Conservation (phyloP, 176 grass and related monocot genomes). For the Phoenix dactylifera region DNA sequence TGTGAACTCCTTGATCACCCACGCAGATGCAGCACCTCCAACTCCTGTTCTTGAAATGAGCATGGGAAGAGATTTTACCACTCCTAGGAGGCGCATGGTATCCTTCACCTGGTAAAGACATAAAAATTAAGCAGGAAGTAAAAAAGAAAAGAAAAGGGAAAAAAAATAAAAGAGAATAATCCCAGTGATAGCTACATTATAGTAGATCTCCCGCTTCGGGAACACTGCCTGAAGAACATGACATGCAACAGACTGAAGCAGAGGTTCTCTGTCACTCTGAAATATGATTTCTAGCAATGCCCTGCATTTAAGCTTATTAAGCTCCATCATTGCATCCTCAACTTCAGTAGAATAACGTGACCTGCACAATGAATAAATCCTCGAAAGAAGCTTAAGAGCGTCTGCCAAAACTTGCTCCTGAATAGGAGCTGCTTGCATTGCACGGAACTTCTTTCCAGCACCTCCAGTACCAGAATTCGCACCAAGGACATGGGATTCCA, state of each 20-base stretch:
- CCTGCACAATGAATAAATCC: conserved; percentile 63
- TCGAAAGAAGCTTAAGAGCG: conserved; percentile 74
- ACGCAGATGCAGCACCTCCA: conserved; percentile 79
- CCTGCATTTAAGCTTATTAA: conserved; percentile 63
- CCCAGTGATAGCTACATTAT: conserved; percentile 46
- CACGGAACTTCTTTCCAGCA: conserved; percentile 38
- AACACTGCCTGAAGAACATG: conserved; percentile 79
- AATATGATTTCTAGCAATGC: conserved; percentile 74
- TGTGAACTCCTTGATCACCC: conserved; percentile 95
- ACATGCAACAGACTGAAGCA: conserved; percentile 75
- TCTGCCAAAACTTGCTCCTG: conserved; percentile 91
- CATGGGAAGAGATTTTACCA: conserved; percentile 70
- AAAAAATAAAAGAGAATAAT: not conserved
- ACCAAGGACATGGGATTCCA: conserved; percentile 57
- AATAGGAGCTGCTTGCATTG: conserved; percentile 47
- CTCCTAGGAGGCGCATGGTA: conserved; percentile 72
- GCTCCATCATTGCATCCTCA: conserved; percentile 40
- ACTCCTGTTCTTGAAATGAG: conserved; percentile 86
- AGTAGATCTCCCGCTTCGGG: conserved; percentile 84
- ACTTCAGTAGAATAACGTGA: conserved; percentile 28
- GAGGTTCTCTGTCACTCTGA: conserved; percentile 82
- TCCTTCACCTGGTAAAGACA: conserved; percentile 64
- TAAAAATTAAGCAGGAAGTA: conserved; percentile 1
- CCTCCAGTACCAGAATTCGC: conserved; percentile 27
- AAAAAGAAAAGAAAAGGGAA: conserved; percentile 2